These are phyloP conservation scores for Sphagnum contortum DNA, from an alignment of 225 moss, liverwort and hornwort species.

Conservation along the genomic window DNA sequence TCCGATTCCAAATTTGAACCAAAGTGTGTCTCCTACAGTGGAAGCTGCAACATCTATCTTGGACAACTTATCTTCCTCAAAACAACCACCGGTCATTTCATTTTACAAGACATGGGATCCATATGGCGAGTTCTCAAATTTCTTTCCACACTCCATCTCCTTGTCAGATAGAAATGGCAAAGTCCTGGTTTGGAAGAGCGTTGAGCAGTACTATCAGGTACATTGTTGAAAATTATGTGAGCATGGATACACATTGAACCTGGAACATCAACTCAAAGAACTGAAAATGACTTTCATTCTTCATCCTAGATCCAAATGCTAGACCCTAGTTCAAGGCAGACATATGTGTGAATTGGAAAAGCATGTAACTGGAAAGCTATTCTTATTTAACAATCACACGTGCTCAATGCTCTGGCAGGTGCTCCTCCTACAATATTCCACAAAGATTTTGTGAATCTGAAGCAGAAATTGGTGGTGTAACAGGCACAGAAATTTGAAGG, in stretches of 20 bases:
- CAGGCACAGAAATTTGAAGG: constrained; percentile 83
- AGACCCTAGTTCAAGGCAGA: no score
- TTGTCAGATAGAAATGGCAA: constrained; percentile 41
- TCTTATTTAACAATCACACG: no score
- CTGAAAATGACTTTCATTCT: no score
- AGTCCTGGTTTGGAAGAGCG: constrained; percentile 48
- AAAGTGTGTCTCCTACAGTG: constrained; percentile 25
- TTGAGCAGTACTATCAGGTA: constrained; percentile 83
- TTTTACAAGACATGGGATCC: constrained; percentile 82
- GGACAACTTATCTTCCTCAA: no score
- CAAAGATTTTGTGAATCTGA: no score
- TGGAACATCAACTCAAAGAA: not conserved
- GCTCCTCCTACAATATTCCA: no score
- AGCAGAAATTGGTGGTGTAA: not conserved
- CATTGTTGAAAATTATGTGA: not conserved
- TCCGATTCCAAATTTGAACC: constrained; percentile 52
- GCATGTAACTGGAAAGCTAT: no score
- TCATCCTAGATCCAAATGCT: no score
- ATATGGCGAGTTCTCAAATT: constrained; percentile 78
- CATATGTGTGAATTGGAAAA: no score
- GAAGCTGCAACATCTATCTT: constrained; percentile 15
- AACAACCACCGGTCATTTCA: constrained; percentile 40
- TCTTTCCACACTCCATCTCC: constrained; percentile 64
- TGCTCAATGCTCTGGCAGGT: no score
- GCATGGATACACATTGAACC: not conserved